Evolutionary conservation across 768 basidiomycete genomes (phyloP), one percentile per base, ranked within the genome.

Genomic region (Phylloporus sp.): DNA sequence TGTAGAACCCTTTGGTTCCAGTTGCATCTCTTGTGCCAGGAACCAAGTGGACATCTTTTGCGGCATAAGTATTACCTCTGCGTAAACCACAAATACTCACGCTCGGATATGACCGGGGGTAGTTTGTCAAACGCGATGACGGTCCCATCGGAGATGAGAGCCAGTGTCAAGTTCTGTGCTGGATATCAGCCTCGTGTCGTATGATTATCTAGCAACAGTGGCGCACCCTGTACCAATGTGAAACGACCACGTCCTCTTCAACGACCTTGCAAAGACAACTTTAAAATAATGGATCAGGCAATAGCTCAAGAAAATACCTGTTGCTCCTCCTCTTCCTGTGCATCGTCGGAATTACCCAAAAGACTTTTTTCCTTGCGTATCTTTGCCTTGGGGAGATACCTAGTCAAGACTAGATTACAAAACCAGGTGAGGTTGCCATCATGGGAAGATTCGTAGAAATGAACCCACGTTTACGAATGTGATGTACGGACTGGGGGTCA

Each of bases 291-390:
- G 27, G 17, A 17, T 17, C 53, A 50, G 52, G 33, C 15, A 49
- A 37, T 2, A 38, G 34, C 23, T 1, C 44, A 34, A 38, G 15
- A 22, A 57, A 50, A 44, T 56, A 79, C 84, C 70, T 85, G 80
- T 48, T 57, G 53, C 41, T 78, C 75, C 42, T 75, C 75, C 42
- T 75, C 74, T 23, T 69, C 69, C 31, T 59, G 70, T 37, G 59
- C 64, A 15, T 66, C 66, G 34, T 72, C 72, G 53, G 67, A 62
- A n/a, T 50, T 56, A 10, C 65, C 57, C 17, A 97, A 69, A 11
- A 99, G 78, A 46, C 82, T 92, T 69, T 93, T 90, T 66, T 83
- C 83, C 58, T 89, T 92, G 26, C 92, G 77, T 9, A 77, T 65
- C 63, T 86, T 92, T 18, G 70, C 57, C 57, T 80, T 85, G 6